These are phyloP conservation scores for Sistotremastrum niveocremeum DNA, from an alignment of 768 basidiomycete genomes.

Conservation along the genomic window DNA sequence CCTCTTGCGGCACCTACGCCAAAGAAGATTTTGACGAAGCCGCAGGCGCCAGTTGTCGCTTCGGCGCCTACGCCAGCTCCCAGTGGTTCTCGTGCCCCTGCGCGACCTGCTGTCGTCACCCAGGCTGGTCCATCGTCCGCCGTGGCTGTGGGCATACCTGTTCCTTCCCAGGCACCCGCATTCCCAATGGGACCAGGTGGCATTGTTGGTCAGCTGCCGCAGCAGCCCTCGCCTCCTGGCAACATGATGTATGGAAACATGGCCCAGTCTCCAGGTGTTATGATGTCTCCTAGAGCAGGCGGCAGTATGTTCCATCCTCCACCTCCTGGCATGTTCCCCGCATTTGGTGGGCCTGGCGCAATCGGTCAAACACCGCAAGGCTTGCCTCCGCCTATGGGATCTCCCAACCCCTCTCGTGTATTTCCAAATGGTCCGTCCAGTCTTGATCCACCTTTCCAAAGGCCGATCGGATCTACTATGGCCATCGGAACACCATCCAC, in stretches of 20 bases:
- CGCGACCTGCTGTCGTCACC: conserved; percentile 3
- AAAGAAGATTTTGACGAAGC: conserved; percentile 6
- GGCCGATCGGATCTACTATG: not conserved
- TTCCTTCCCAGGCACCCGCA: conserved; percentile 2
- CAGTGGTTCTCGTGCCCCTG: not conserved
- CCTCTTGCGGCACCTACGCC: not conserved
- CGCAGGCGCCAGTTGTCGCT: not conserved
- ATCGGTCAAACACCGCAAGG: not conserved
- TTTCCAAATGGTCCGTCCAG: conserved; percentile 3
- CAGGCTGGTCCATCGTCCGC: not conserved
- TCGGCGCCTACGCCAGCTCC: not conserved
- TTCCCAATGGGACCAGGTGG: conserved; percentile 2
- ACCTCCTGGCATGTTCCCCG: not conserved
- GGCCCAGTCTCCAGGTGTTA: not conserved
- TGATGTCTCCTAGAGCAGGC: not conserved
- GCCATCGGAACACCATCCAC: too few relatives aligned
- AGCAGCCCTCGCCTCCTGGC: conserved; percentile 1
- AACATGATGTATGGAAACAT: not conserved
- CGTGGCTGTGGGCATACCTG: not conserved
- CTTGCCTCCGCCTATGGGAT: not conserved
- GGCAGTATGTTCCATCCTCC: not conserved
- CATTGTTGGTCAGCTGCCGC: not conserved
- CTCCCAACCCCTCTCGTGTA: conserved; percentile 2
- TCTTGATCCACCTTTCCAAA: not conserved
- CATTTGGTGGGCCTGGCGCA: not conserved